Conservation (phyloP, 2,329 filamentous ascomycete genomes). For the Calonectria pteridis region DNA sequence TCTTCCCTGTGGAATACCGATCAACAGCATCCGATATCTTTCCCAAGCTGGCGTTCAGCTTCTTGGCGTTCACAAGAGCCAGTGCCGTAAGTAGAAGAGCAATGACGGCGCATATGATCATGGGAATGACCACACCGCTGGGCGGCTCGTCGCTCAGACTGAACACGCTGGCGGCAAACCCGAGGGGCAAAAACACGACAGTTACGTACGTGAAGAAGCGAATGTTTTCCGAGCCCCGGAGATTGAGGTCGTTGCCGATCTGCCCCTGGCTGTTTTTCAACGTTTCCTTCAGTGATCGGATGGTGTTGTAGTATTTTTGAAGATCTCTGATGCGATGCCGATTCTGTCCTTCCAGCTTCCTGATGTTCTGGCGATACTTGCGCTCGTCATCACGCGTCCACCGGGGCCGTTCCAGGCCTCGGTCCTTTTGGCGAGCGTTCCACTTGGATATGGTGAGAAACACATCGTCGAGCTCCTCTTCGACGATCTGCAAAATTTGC, state of each 20-base stretch:
- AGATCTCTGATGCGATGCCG: neutral
- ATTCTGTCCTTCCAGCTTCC: neutral
- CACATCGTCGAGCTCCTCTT: neutral
- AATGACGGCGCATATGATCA: neutral
- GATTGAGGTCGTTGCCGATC: neutral
- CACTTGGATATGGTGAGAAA: neutral
- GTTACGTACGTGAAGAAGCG: slow-evolving; percentile 12
- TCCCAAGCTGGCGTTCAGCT: neutral
- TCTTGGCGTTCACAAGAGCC: neutral
- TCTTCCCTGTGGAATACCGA: neutral
- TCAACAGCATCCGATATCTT: neutral
- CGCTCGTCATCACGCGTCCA: neutral
- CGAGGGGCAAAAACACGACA: neutral
- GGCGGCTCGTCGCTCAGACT: neutral
- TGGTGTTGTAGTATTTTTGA: neutral
- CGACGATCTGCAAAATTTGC: neutral
- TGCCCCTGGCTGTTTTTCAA: neutral
- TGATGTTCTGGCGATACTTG: neutral
- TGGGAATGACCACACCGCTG: neutral
- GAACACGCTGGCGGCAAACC: neutral
- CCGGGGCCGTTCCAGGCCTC: neutral
- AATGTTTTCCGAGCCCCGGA: neutral
- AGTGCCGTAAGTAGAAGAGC: neutral
- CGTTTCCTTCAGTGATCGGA: neutral
- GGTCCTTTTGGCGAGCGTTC: neutral